A percentile compares a stretch with the other conserved stretches of the same genome.
Conservation (phyloP, 148 eudicot species). For the Agrostemma githago region DNA sequence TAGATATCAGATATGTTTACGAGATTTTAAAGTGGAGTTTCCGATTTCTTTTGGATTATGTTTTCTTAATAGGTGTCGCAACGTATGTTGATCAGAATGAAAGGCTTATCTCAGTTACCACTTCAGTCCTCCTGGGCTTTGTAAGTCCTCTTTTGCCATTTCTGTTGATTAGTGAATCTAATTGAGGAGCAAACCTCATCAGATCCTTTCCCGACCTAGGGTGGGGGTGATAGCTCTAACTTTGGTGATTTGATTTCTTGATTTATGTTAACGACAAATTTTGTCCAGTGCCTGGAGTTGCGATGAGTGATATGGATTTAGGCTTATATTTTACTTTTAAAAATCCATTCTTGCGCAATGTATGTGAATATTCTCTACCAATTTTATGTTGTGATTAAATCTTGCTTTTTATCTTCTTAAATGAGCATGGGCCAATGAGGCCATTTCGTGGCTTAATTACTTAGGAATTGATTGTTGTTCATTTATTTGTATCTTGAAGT, state of each 20-base stretch:
- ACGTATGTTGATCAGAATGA: constrained; percentile 32
- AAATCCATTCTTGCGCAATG: not conserved
- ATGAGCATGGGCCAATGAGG: not conserved
- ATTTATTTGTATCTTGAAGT: not conserved
- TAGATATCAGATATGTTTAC: constrained; percentile 8
- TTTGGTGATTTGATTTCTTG: not conserved
- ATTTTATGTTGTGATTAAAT: not conserved
- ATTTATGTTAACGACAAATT: not conserved
- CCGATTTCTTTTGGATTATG: constrained; percentile 5
- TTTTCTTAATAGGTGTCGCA: constrained; percentile 27
- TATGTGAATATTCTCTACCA: not conserved
- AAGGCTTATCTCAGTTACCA: constrained; percentile 30
- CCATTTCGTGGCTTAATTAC: not conserved
- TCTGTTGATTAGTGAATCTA: not conserved
- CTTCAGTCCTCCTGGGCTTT: constrained; percentile 36
- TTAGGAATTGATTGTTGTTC: not conserved
- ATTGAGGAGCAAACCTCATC: not conserved
- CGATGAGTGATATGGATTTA: not conserved
- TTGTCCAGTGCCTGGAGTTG: not conserved
- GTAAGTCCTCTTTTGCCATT: constrained; percentile 29
- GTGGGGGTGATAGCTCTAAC: not conserved
- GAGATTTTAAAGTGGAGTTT: not conserved
- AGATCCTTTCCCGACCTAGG: not conserved
- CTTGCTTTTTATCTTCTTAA: not conserved
- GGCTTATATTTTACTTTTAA: not conserved